A percentile compares a stretch with the other conserved stretches of the same genome.
Evolutionary conservation across 2,329 filamentous ascomycete species (phyloP).

Genomic region (Colletotrichum sp.): DNA sequence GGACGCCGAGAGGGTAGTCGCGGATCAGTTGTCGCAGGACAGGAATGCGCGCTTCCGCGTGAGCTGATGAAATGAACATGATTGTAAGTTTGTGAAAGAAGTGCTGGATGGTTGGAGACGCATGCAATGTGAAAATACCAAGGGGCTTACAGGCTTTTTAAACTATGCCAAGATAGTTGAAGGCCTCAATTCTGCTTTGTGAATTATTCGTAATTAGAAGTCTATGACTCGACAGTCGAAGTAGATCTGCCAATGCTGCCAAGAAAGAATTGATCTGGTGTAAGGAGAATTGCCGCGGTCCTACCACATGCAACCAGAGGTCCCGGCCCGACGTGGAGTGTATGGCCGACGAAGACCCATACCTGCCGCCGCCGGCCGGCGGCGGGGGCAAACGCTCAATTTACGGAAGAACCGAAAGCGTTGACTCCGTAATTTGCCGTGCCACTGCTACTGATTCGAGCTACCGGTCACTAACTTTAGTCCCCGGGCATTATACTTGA

Average conservation of each 20-base stretch:
- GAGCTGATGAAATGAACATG: conserved; percentile 64
- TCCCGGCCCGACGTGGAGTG: neutral
- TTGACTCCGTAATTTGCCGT: neutral
- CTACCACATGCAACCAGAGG: neutral
- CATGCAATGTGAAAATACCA: fast-evolving
- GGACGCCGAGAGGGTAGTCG: conserved; percentile 64
- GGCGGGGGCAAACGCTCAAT: neutral
- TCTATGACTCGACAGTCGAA: neutral
- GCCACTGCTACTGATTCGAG: neutral
- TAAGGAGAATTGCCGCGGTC: neutral
- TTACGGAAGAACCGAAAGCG: neutral
- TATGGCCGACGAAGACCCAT: neutral
- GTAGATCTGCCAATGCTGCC: fast-evolving
- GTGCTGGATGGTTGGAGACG: neutral
- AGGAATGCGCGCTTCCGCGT: conserved; percentile 55
- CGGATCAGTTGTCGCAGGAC: conserved; percentile 61
- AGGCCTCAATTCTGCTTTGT: neutral
- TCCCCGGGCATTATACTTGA: neutral
- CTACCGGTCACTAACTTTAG: neutral
- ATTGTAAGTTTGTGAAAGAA: neutral
- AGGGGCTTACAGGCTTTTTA: neutral
- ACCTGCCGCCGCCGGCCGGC: neutral
- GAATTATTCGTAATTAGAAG: neutral
- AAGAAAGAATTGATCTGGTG: fast-evolving
- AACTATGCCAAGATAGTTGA: neutral